phyloP scores from a whole-genome alignment of 495 filamentous ascomycete species.

The Rhypophila decipiens region DNA sequence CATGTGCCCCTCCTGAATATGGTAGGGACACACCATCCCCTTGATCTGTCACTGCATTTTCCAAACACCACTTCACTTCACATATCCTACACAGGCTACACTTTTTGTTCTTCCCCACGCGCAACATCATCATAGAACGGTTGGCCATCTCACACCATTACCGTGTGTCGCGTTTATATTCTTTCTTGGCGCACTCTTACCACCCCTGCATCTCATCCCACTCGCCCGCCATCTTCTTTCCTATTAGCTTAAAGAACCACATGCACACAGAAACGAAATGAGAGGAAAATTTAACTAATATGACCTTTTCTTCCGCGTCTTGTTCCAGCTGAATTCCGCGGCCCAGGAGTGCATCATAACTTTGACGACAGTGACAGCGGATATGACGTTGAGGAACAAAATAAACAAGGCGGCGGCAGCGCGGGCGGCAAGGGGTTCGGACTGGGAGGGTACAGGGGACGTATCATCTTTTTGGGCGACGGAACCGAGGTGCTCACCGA shows the following conservation, averaged over 20 bases:
- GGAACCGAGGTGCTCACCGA: conserved; percentile 84
- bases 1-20: conserved; percentile 98
- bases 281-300: conserved; percentile 19
- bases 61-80: not conserved
- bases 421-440: conserved; percentile 39
- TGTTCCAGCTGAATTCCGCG: conserved; percentile 85
- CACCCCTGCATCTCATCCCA: too few species aligned
- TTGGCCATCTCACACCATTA: not conserved
- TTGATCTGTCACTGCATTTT: conserved; percentile 7
- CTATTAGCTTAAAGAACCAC: not conserved
- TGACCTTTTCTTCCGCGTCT: conserved; percentile 15
- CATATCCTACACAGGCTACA: not conserved
- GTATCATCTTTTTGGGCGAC: conserved; percentile 91
- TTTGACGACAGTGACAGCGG: conserved; percentile 91
- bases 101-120: not conserved
- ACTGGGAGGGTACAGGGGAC: conserved; percentile 60
- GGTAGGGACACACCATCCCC: conserved; percentile 57
- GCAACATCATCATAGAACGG: not conserved
- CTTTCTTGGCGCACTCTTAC: too few species aligned
- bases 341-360: conserved; percentile 81
- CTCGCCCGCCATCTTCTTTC: too few species aligned
- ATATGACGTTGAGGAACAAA: conserved; percentile 67
- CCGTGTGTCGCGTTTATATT: not conserved
- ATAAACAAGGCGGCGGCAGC: conserved; percentile 45
- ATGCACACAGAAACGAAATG: not conserved